phyloP scores from a whole-genome alignment of 768 basidiomycete genomes.

The Tulasnella sp. region DNA sequence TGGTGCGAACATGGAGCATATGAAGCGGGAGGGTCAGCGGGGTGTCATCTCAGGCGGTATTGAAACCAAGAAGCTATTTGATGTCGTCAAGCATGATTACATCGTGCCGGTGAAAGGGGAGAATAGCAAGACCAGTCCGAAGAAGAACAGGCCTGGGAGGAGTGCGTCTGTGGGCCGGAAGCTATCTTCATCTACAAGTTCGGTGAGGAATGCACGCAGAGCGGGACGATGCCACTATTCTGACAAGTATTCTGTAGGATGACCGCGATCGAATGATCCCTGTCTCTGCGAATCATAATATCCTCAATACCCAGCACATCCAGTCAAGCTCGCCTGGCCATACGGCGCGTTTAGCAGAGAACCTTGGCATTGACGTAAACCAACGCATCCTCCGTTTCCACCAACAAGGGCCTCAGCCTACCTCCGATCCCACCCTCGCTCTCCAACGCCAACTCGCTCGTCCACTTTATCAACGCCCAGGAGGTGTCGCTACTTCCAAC shows the following conservation, averaged over 20 bases:
- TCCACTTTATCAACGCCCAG: constrained; percentile 59
- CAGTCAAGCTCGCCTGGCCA: constrained; percentile 59
- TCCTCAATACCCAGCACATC: constrained; percentile 48
- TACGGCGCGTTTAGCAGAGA: constrained; percentile 63
- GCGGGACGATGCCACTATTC: constrained; percentile 15
- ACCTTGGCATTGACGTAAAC: constrained; percentile 58
- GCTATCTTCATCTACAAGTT: not conserved
- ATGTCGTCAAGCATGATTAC: constrained; percentile 69
- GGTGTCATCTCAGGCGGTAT: constrained; percentile 71
- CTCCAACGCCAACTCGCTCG: constrained; percentile 67
- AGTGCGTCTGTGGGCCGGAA: not conserved
- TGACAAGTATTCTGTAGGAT: constrained; percentile 2
- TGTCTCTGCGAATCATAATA: constrained; percentile 39
- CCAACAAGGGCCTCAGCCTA: constrained; percentile 70
- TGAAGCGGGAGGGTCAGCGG: constrained; percentile 35
- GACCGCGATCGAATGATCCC: constrained; percentile 13
- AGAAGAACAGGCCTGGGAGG: constrained; percentile 27
- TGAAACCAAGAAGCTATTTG: constrained; percentile 48
- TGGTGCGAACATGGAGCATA: constrained; percentile 2
- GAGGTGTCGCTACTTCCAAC: constrained; percentile 51
- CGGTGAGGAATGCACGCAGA: constrained; percentile 34
- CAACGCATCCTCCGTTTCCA: constrained; percentile 81
- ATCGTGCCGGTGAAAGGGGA: constrained; percentile 46
- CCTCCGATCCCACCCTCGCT: constrained; percentile 61
- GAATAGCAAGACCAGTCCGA: constrained; percentile 63